phyloP scores from a whole-genome alignment of 2,329 filamentous ascomycete genomes.

The Samsoniella hepiali region DNA sequence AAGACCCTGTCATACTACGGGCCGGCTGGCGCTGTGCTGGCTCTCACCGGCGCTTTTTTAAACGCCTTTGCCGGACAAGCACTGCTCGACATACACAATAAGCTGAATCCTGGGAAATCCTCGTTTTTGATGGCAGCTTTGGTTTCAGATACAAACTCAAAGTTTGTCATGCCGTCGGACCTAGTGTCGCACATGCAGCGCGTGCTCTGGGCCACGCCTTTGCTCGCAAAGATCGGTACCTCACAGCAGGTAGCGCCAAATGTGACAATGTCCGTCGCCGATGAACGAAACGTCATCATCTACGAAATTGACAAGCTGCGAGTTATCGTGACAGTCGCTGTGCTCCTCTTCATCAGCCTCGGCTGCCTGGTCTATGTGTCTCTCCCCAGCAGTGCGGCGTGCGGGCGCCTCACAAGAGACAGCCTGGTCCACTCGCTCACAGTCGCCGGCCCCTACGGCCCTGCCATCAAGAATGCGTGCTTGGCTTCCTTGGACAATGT shows the following conservation, averaged over 20 bases:
- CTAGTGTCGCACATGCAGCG: neutral
- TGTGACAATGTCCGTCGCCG: neutral
- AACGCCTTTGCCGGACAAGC: neutral
- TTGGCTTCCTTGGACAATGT: neutral
- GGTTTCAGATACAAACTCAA: neutral
- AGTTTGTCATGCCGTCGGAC: neutral
- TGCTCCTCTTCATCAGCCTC: neutral
- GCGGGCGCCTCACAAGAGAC: neutral
- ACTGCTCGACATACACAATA: neutral
- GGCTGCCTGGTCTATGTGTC: neutral
- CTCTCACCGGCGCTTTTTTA: neutral
- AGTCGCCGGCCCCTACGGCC: neutral
- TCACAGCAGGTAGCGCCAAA: neutral
- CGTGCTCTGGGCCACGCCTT: neutral
- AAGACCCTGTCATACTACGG: neutral
- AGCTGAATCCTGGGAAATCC: neutral
- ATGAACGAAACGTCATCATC: neutral
- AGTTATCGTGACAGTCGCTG: neutral
- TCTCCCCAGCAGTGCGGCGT: neutral
- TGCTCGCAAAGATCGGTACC: neutral
- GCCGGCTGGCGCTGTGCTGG: neutral
- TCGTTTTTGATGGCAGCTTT: neutral
- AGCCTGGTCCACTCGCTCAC: slow-evolving; percentile 2
- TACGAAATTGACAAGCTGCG: slow-evolving; percentile 1
- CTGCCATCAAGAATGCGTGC: neutral